phyloP scores from a whole-genome alignment of 2,329 filamentous ascomycete species.

The Diaporthe batatas region DNA sequence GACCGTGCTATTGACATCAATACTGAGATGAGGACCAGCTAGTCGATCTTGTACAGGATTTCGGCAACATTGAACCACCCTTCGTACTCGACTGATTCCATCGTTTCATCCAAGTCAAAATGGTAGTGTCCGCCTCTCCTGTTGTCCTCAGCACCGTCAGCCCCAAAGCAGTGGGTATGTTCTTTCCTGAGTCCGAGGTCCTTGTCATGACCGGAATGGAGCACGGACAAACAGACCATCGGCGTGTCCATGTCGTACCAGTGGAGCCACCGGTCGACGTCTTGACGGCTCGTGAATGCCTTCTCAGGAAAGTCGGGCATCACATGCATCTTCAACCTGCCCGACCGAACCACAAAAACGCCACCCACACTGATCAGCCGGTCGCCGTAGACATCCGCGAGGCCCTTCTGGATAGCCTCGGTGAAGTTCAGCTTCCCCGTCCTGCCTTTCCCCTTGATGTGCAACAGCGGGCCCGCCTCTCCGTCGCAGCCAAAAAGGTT shows the following conservation, averaged over 20 bases:
- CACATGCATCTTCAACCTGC: conserved; percentile 56
- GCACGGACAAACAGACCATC: conserved; percentile 56
- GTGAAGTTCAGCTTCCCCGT: conserved; percentile 51
- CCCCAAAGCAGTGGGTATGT: conserved; percentile 61
- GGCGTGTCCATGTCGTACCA: conserved; percentile 55
- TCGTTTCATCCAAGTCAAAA: conserved; percentile 52
- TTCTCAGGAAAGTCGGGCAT: conserved; percentile 59
- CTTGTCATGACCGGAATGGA: conserved; percentile 57
- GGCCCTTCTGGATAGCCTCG: conserved; percentile 49
- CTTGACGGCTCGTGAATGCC: conserved; percentile 49
- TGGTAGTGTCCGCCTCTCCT: conserved; percentile 60
- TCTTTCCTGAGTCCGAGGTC: conserved; percentile 58
- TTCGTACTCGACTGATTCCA: conserved; percentile 58
- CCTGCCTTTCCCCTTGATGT: conserved; percentile 51
- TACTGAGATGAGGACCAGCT: not conserved
- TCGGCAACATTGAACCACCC: conserved; percentile 60
- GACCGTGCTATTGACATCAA: too few species aligned
- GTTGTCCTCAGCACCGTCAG: conserved; percentile 43
- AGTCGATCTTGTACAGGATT: conserved; percentile 44
- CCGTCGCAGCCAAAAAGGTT: conserved; percentile 57
- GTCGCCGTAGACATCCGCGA: conserved; percentile 51
- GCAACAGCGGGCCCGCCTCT: conserved; percentile 51
- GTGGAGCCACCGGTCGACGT: conserved; percentile 55
- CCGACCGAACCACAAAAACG: conserved; percentile 55
- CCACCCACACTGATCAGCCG: conserved; percentile 56